Percentiles rank a stretch among this genome's conserved stretches.
Evolutionary conservation across 306 rosid species (phyloP).

Genomic region (Lithocarpus polystachyus): DNA sequence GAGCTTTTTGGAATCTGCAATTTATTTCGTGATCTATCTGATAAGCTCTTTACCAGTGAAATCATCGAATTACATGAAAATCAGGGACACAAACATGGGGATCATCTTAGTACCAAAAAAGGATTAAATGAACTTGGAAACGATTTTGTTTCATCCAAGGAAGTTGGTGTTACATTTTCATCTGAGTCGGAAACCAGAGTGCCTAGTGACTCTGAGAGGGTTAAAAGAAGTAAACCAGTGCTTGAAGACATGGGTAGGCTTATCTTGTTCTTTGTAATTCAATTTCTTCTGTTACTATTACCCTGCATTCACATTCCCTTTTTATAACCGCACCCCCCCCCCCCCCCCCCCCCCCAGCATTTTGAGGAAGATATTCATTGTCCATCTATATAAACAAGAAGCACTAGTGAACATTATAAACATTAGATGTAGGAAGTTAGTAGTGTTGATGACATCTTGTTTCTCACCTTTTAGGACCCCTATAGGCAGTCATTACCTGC

Average conservation of each 20-base stretch:
- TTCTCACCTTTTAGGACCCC: not conserved
- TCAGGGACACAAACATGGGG: constrained; percentile 24
- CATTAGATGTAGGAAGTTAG: not conserved
- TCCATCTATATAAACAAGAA: not conserved
- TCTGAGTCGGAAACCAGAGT: constrained; percentile 35
- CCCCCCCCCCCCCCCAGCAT: not conserved
- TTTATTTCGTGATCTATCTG: constrained; percentile 83
- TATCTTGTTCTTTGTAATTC: constrained; percentile 5
- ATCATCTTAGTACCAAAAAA: constrained; percentile 12
- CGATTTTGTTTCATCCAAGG: constrained; percentile 26
- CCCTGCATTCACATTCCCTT: not conserved
- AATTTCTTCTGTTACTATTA: not conserved
- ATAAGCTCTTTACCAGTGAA: constrained; percentile 80
- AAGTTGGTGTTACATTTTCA: constrained; percentile 22
- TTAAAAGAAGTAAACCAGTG: constrained; percentile 38
- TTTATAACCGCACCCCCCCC: not conserved
- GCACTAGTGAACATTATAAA: not conserved
- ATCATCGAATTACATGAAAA: constrained; percentile 60
- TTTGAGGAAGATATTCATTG: not conserved
- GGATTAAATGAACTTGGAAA: constrained; percentile 22
- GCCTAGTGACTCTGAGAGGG: constrained; percentile 27
- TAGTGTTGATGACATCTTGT: not conserved
- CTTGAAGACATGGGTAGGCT: constrained; percentile 71
- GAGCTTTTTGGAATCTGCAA: constrained; percentile 95
- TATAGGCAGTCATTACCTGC: no score